Conservation (phyloP, 768 basidiomycete species). For the Baorangia bicolor region DNA sequence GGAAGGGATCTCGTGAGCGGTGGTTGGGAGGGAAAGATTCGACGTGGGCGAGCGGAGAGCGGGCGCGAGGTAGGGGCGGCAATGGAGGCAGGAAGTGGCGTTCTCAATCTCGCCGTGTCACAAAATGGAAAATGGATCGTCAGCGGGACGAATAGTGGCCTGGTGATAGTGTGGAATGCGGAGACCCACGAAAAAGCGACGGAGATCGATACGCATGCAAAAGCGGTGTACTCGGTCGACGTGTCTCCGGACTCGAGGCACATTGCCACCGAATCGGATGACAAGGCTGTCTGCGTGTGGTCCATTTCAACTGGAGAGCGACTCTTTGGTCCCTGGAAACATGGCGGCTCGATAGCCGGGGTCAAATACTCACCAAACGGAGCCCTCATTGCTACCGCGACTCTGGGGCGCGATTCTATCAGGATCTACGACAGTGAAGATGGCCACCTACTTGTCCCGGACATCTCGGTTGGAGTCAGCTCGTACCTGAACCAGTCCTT, state of each 20-base stretch:
- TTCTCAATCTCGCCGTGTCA: not conserved
- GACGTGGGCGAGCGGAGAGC: not conserved
- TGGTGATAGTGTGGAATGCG: not conserved
- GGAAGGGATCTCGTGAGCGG: not conserved
- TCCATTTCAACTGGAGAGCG: not conserved
- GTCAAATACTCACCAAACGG: not conserved
- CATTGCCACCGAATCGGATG: not conserved
- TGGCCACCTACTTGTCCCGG: no score
- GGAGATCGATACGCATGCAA: not conserved
- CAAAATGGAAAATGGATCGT: no score
- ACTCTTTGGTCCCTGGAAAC: not conserved
- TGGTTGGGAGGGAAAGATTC: not conserved
- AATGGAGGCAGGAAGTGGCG: not conserved
- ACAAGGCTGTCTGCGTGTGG: not conserved
- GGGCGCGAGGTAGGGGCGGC: not conserved
- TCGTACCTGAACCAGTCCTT: no score
- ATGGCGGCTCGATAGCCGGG: not conserved
- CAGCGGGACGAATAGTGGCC: no score
- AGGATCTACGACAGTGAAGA: no score
- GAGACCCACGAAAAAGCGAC: not conserved
- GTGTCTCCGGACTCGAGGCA: not conserved
- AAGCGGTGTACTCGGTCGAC: not conserved
- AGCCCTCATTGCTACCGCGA: no score
- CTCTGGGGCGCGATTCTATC: no score
- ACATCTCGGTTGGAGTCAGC: no score